These are phyloP conservation scores for Blastosporella zonata DNA, from an alignment of 1,284 basidiomycete species.

Conservation along the genomic window DNA sequence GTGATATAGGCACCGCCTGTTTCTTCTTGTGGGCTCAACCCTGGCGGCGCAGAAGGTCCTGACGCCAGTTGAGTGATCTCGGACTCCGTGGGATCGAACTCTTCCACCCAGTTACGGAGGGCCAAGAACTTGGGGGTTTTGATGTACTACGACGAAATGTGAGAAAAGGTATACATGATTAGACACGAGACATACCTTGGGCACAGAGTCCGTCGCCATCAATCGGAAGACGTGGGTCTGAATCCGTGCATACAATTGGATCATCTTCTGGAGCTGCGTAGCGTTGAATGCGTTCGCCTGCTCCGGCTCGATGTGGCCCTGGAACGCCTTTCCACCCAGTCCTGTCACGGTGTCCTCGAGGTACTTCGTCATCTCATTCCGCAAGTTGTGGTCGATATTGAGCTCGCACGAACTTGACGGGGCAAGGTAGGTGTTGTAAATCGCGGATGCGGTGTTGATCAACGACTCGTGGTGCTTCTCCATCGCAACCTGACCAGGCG, in stretches of 20 bases:
- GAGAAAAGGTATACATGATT: conserved; percentile 9
- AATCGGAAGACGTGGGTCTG: conserved; percentile 95
- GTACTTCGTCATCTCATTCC: conserved; percentile 92
- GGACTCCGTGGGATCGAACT: conserved; percentile 62
- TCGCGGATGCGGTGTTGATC: conserved; percentile 91
- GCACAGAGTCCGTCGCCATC: conserved; percentile 97
- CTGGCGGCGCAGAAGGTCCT: conserved; percentile 64
- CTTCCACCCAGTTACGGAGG: conserved; percentile 71
- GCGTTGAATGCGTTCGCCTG: conserved; percentile 82
- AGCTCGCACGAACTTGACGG: conserved; percentile 94
- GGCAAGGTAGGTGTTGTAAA: conserved; percentile 94
- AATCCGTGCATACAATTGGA: conserved; percentile 92
- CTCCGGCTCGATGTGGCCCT: conserved; percentile 76
- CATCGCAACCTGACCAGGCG: conserved; percentile 86
- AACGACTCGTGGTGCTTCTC: conserved; percentile 95
- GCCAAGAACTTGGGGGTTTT: conserved; percentile 78
- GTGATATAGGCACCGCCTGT: conserved; percentile 80
- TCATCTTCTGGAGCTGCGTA: conserved; percentile 92
- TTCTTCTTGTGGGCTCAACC: conserved; percentile 59
- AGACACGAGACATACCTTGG: conserved; percentile 60
- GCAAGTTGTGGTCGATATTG: conserved; percentile 96
- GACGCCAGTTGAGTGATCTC: conserved; percentile 55
- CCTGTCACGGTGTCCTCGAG: conserved; percentile 82
- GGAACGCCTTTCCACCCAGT: conserved; percentile 72
- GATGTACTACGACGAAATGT: conserved; percentile 58